Conservation (phyloP, 192 early-diverging fungal genomes). For the Diversispora eburnea region DNA sequence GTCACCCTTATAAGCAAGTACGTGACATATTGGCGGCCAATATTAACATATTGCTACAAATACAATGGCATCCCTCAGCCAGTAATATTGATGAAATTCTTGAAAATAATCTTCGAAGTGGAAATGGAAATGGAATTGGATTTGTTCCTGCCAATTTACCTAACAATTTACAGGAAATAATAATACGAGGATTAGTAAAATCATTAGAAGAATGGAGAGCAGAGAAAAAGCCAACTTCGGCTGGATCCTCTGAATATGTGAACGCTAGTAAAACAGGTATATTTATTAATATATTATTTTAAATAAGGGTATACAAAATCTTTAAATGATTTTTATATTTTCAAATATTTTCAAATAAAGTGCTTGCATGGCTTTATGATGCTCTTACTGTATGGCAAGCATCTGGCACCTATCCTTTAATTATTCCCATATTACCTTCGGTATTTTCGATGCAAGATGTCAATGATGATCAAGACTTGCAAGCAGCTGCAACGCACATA, state of each 20-base stretch:
- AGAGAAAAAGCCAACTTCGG: conserved; percentile 37
- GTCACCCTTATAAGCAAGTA: conserved; percentile 89
- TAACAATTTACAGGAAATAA: conserved; percentile 33
- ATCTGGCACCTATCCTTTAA: conserved; percentile 55
- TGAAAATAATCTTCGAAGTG: conserved; percentile 2
- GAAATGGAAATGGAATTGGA: conserved; percentile 34
- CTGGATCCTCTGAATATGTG: conserved; percentile 58
- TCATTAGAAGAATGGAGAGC: conserved; percentile 39
- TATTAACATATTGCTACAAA: conserved; percentile 63
- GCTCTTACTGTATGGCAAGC: conserved; percentile 51
- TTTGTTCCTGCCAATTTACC: conserved; percentile 30
- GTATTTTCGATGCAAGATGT: conserved; percentile 71
- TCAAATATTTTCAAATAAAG: conserved; percentile 31
- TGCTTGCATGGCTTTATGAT: conserved; percentile 63
- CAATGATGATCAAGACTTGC: conserved; percentile 68
- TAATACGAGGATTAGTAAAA: conserved; percentile 31
- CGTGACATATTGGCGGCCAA: conserved; percentile 71
- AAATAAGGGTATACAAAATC: background rate
- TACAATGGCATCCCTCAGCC: conserved; percentile 60
- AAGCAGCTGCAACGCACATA: conserved; percentile 51
- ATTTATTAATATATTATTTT: background rate
- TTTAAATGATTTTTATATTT: background rate
- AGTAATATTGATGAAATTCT: conserved; percentile 43
- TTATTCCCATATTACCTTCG: conserved; percentile 51
- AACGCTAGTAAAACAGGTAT: conserved; percentile 75